Conservation (phyloP, 164 flowering plant genomes). For the Buxus sempervirens region DNA sequence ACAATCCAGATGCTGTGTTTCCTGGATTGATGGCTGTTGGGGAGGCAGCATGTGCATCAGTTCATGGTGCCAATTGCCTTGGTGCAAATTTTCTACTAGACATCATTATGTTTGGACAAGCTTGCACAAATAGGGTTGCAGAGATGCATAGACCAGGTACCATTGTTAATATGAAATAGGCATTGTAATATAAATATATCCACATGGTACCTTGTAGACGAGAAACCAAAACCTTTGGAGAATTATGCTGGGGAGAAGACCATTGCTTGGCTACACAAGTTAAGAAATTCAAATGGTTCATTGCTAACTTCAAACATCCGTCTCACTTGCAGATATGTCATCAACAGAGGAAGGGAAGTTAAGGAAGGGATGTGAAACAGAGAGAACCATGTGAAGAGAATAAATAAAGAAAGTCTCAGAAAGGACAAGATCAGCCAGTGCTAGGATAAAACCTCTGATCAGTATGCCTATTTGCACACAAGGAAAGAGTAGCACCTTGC, state of each 20-base stretch:
- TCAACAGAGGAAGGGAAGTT: slow-evolving; percentile 25
- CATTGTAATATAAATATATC: slow-evolving; percentile 2
- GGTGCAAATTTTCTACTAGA: slow-evolving; percentile 99
- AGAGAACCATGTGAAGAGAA: slow-evolving; percentile 57
- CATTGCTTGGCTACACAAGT: slow-evolving; percentile 83
- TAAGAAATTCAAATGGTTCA: slow-evolving; percentile 85
- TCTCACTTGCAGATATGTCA: slow-evolving; percentile 28
- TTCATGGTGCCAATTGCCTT: slow-evolving; percentile 97
- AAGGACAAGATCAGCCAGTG: slow-evolving; percentile 76
- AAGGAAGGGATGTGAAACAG: slow-evolving; percentile 29
- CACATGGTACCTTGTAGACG: slow-evolving; percentile 41
- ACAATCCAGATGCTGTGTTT: slow-evolving; percentile 79
- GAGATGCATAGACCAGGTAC: slow-evolving; percentile 81
- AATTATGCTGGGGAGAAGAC: slow-evolving; percentile 90
- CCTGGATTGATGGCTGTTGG: slow-evolving; percentile 99
- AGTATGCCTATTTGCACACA: slow-evolving; percentile 69
- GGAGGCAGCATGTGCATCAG: slow-evolving; percentile 99
- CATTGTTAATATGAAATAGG: background rate
- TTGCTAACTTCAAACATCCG: slow-evolving; percentile 83
- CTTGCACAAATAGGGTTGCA: slow-evolving; percentile 96
- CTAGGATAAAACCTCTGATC: slow-evolving; percentile 73
- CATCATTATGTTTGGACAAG: slow-evolving; percentile 97
- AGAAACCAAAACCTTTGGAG: slow-evolving; percentile 78
- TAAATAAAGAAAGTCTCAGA: slow-evolving; percentile 64
- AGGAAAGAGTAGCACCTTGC: slow-evolving; percentile 43